Conservation (phyloP, 768 basidiomycete species). For the Macrolepiota albuminosa region DNA sequence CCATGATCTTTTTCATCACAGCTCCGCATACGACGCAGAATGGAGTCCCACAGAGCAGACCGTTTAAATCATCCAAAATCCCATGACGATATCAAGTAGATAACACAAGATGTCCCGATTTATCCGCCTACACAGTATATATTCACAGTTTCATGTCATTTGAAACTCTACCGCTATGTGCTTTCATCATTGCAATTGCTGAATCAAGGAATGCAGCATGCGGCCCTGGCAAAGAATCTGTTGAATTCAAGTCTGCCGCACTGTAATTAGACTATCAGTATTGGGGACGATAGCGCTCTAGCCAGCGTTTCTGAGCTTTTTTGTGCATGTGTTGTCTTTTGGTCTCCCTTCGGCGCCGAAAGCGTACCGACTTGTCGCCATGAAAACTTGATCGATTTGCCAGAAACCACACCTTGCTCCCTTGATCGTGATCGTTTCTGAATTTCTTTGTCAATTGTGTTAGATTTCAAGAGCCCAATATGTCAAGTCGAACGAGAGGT, state of each 20-base stretch:
- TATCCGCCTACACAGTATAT: slow-evolving; percentile 20
- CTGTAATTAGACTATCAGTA: too few relatives aligned
- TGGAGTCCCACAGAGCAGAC: slow-evolving; percentile 21
- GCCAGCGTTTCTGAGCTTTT: slow-evolving; percentile 13
- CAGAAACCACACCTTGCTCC: not conserved
- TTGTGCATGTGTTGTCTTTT: slow-evolving; percentile 10
- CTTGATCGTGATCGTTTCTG: not conserved
- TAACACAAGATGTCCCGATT: not conserved
- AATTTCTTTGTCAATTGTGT: not conserved
- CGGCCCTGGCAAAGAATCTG: slow-evolving; percentile 23
- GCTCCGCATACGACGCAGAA: slow-evolving; percentile 20
- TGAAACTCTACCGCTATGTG: too few relatives aligned
- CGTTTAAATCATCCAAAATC: slow-evolving; percentile 15
- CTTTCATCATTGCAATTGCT: slow-evolving; percentile 15
- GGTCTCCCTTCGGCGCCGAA: slow-evolving; percentile 14
- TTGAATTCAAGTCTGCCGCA: slow-evolving; percentile 11
- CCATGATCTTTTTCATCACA: not conserved
- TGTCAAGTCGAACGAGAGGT: not conserved
- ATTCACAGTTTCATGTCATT: too few relatives aligned
- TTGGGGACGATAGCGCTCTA: slow-evolving; percentile 12
- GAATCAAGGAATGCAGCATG: slow-evolving; percentile 23
- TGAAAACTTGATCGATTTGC: not conserved
- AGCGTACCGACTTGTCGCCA: not conserved
- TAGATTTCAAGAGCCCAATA: not conserved
- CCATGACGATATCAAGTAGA: slow-evolving; percentile 25